Evolutionary conservation across 345 rosid species (phyloP), one percentile per base, ranked within the genome.

Genomic region (Abelmoschus esculentus): DNA sequence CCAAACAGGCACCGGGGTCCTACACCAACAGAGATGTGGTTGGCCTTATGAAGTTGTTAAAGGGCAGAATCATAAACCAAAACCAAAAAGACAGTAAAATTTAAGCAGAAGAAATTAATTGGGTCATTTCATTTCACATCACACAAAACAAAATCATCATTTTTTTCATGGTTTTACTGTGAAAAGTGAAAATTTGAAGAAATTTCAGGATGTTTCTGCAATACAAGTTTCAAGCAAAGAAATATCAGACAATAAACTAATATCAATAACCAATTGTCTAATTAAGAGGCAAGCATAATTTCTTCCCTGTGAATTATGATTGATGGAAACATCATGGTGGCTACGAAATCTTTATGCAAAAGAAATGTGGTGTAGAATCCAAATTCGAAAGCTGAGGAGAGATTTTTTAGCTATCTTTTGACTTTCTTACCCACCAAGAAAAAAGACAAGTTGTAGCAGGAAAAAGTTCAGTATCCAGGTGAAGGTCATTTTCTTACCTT

Each of bases 291-390:
- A 42, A 1, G 46, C 3, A 42, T 42, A 22, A 22, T 40, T 8
- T 9, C 29, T 36, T 36, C 40, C 1, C 3, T 19, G 4, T 40
- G 31, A 62, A 38, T 18, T 18, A 61, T 36, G 67, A 62, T 38
- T 38, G 67, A 62, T 9, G 12, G 26, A 70, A 61, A 57, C 26
- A 4, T 61, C 26, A 70, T 64, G 68, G 50, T 5, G 55, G 22
- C 55, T n/a, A 52, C 17, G 19, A 52, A 3, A n/a, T 52, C 55
- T 52, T 52, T 52, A 49, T 49, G 17, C 2, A 52, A 22, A 73
- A 77, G 80, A 71, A 65, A 29, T 83, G 79, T 76, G 86, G 89
- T 85, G 86, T 75, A 72, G 77, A 76, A 81, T 76, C 82, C 80
- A 50, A 56, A 56, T 56, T 56, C 70, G 76, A 80, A 56, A 10